These are phyloP conservation scores for Pelagophyceae sp. DNA, from an alignment of 352 stramenopile genomes.

Conservation along the genomic window DNA sequence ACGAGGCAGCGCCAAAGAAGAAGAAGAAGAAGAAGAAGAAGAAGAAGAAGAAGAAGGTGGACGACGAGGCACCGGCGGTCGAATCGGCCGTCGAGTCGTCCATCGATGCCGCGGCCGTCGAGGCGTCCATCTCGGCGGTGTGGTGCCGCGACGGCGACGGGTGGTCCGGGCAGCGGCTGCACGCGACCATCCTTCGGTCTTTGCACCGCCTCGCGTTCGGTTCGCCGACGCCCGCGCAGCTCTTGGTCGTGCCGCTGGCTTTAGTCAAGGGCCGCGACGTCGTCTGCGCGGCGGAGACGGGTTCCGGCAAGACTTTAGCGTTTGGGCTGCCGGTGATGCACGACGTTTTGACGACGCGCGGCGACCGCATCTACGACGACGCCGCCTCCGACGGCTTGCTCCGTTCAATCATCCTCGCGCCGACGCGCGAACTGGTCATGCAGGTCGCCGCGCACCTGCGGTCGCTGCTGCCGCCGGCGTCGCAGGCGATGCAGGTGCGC, in stretches of 20 bases:
- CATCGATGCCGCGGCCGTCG: too few relatives aligned
- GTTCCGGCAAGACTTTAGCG: conserved; percentile 52
- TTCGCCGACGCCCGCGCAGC: conserved; percentile 28
- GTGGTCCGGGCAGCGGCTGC: conserved; percentile 28
- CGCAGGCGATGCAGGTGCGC: conserved; percentile 33
- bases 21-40: conserved; percentile 21
- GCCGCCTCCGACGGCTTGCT: conserved; percentile 37
- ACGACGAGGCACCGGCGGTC: background rate
- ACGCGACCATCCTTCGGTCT: conserved; percentile 34
- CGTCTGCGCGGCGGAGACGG: conserved; percentile 48
- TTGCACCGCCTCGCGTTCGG: conserved; percentile 18
- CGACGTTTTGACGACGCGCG: background rate
- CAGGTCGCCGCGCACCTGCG: conserved; percentile 83
- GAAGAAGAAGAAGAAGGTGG: background rate
- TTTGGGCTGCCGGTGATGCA: conserved; percentile 51
- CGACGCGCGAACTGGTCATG: conserved; percentile 85
- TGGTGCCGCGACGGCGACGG: conserved; percentile 42
- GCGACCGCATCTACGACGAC: background rate
- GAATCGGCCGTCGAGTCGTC: too few relatives aligned
- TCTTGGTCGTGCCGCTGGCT: conserved; percentile 38
- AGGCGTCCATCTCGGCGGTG: conserved; percentile 30
- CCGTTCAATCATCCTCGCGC: conserved; percentile 82
- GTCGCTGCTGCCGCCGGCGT: conserved; percentile 24
- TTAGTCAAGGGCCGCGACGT: conserved; percentile 51
- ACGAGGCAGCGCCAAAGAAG: background rate